Conservation (phyloP, 306 rosid species). For the Fragaria iinumae region DNA sequence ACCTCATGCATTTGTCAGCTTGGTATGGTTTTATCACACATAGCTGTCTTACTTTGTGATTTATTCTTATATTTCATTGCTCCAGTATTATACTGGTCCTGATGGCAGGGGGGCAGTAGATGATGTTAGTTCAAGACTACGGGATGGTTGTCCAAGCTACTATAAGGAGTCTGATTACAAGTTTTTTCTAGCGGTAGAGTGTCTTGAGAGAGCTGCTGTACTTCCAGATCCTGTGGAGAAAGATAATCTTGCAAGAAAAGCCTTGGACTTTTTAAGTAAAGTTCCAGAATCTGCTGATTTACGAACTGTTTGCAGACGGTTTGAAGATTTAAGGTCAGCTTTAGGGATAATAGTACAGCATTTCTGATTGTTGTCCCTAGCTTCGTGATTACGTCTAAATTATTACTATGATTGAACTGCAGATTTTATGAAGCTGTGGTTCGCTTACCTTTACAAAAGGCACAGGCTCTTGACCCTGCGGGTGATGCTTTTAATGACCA, state of each 20-base stretch:
- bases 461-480: conserved; percentile 89
- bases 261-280: conserved; percentile 76
- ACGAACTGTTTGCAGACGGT: conserved; percentile 87
- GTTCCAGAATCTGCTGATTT: conserved; percentile 97
- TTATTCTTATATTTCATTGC: conserved; percentile 24
- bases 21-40: conserved; percentile 7
- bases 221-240: conserved; percentile 64
- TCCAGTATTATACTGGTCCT: conserved; percentile 88
- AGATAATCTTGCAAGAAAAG: conserved; percentile 86
- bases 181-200: conserved; percentile 95
- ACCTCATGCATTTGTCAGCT: background rate
- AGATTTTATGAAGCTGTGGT: conserved; percentile 99
- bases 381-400: conserved; percentile 27
- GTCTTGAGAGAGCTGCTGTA: conserved; percentile 89
- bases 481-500: conserved; percentile 89
- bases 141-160: conserved; percentile 99
- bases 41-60: conserved; percentile 22
- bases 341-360: conserved; percentile 5
- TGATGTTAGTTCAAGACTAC: conserved; percentile 82
- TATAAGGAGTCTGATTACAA: conserved; percentile 96
- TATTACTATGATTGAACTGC: conserved; percentile 34
- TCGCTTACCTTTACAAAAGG: conserved; percentile 92
- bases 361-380: conserved; percentile 18
- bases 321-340: conserved; percentile 88
- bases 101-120: conserved; percentile 99